Conservation (phyloP, 768 basidiomycete genomes). For the Tylopilus rubrobrunneus region DNA sequence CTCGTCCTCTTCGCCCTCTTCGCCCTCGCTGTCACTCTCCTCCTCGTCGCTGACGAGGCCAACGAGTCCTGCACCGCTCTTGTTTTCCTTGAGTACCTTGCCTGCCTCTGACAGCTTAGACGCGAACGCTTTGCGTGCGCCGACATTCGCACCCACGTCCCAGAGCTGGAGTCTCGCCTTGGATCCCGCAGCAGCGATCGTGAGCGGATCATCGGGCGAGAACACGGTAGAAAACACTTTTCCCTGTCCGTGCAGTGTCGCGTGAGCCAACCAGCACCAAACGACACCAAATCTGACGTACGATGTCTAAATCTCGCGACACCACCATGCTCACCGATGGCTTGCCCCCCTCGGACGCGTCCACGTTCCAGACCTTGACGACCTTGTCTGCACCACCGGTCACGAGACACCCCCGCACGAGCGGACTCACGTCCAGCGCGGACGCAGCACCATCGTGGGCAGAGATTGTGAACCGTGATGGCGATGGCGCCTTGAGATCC, state of each 20-base stretch:
- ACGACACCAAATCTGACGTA: slow-evolving; percentile 37
- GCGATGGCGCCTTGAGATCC: slow-evolving; percentile 57
- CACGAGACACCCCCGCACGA: slow-evolving; percentile 84
- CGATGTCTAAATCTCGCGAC: slow-evolving; percentile 87
- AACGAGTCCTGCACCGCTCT: slow-evolving; percentile 60
- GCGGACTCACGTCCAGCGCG: slow-evolving; percentile 86
- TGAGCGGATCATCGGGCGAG: slow-evolving; percentile 94
- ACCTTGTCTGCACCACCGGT: slow-evolving; percentile 95
- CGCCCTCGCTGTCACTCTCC: slow-evolving; percentile 52
- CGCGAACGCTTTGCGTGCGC: slow-evolving; percentile 80
- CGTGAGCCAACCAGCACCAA: not conserved
- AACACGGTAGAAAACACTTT: slow-evolving; percentile 91
- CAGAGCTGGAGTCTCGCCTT: slow-evolving; percentile 93
- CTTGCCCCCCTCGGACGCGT: slow-evolving; percentile 58
- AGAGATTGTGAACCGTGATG: slow-evolving; percentile 80
- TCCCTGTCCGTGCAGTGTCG: slow-evolving; percentile 51
- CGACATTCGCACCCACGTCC: slow-evolving; percentile 85
- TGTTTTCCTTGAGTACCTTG: slow-evolving; percentile 61
- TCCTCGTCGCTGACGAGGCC: slow-evolving; percentile 70
- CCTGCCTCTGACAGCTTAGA: slow-evolving; percentile 74
- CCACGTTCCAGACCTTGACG: slow-evolving; percentile 95
- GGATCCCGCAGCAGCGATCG: slow-evolving; percentile 90
- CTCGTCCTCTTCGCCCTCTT: slow-evolving; percentile 17
- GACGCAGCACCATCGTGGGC: slow-evolving; percentile 92
- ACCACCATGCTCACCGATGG: slow-evolving; percentile 79